These are phyloP conservation scores for Cucumis hystrix DNA, from an alignment of 306 rosid genomes.

Conservation along the genomic window DNA sequence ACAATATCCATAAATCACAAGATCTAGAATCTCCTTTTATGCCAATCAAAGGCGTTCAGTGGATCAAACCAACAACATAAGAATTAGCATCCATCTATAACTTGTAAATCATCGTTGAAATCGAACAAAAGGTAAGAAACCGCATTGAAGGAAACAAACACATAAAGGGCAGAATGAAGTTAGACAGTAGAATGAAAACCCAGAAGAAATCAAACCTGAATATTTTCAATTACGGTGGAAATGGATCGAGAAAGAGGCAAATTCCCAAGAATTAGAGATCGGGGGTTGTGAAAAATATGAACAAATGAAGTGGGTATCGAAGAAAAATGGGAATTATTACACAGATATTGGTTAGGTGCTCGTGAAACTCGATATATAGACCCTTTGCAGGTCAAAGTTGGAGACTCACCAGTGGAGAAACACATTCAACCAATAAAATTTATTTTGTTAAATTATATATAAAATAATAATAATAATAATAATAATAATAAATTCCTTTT, in stretches of 20 bases:
- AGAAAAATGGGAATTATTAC: neutral
- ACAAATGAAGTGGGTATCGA: neutral
- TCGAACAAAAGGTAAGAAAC: neutral
- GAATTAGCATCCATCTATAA: neutral
- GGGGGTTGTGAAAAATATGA: neutral
- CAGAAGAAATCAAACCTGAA: conserved; percentile 4
- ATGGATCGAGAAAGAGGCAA: neutral
- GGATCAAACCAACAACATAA: neutral
- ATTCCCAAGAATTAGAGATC: neutral
- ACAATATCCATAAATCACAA: neutral
- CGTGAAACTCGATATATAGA: neutral
- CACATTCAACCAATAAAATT: too few species aligned
- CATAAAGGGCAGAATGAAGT: neutral
- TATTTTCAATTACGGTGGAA: neutral
- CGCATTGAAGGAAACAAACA: neutral
- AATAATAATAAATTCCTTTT: too few species aligned
- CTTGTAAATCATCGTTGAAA: neutral
- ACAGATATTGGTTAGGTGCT: neutral
- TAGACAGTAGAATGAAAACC: neutral
- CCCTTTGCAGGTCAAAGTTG: neutral
- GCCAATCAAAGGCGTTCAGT: neutral
- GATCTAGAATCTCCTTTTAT: neutral
- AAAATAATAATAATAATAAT: too few species aligned
- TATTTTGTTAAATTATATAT: too few species aligned
- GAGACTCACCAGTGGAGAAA: neutral